These are phyloP conservation scores for Monilinia aucupariae DNA, from an alignment of 2,329 filamentous ascomycete species.

Conservation along the genomic window DNA sequence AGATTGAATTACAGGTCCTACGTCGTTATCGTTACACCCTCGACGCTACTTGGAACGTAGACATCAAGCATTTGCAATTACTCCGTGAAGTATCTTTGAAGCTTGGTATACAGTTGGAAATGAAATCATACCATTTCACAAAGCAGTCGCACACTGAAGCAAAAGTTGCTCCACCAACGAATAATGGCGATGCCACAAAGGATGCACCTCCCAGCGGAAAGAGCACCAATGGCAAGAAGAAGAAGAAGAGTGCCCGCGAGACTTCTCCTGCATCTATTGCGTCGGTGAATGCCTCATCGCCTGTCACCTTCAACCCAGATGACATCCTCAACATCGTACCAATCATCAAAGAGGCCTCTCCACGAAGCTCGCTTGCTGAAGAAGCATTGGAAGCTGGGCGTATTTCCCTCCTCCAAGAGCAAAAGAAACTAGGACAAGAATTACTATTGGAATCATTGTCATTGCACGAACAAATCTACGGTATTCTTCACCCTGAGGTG, in stretches of 20 bases:
- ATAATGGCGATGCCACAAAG: slow-evolving; percentile 39
- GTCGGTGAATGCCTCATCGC: slow-evolving; percentile 42
- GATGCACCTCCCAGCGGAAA: slow-evolving; percentile 36
- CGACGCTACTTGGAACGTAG: slow-evolving; percentile 59
- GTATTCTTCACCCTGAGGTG: slow-evolving; percentile 93
- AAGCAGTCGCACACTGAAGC: slow-evolving; percentile 39
- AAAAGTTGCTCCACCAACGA: slow-evolving; percentile 33
- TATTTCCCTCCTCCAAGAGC: slow-evolving; percentile 90
- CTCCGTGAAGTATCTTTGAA: slow-evolving; percentile 85
- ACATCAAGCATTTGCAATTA: slow-evolving; percentile 71
- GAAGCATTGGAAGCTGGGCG: slow-evolving; percentile 93
- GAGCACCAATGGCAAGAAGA: slow-evolving; percentile 37
- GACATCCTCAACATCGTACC: slow-evolving; percentile 93
- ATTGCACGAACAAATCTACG: slow-evolving; percentile 97
- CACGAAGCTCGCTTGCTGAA: slow-evolving; percentile 84
- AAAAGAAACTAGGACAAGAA: slow-evolving; percentile 94
- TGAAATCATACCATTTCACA: slow-evolving; percentile 68
- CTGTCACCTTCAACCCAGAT: slow-evolving; percentile 68
- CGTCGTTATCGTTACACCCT: slow-evolving; percentile 74
- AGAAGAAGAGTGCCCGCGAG: slow-evolving; percentile 58
- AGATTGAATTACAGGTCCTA: slow-evolving; percentile 65
- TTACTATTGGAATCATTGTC: slow-evolving; percentile 92
- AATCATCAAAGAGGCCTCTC: slow-evolving; percentile 87
- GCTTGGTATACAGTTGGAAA: slow-evolving; percentile 80
- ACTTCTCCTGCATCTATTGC: slow-evolving; percentile 40